phyloP scores from a whole-genome alignment of 169 alveolate genomes.

The Eimeria falciformis region DNA sequence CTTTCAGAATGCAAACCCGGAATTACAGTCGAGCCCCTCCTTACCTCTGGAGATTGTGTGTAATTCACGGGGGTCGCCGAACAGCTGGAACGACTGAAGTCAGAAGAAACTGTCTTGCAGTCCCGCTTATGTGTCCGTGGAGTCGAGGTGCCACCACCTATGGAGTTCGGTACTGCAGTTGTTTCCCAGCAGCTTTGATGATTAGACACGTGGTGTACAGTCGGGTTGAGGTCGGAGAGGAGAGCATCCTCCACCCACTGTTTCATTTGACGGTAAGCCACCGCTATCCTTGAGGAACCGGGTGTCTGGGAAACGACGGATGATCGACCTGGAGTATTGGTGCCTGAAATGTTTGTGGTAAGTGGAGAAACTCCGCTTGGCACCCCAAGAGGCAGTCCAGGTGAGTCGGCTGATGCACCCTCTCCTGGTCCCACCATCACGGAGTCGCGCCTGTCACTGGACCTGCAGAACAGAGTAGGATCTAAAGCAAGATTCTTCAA shows the following conservation, averaged over 20 bases:
- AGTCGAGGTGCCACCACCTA: background rate
- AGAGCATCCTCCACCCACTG: conserved; percentile 51
- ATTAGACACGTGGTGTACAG: conserved; percentile 24
- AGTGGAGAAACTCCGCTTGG: background rate
- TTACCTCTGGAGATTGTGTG: background rate
- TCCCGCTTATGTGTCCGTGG: conserved; percentile 1
- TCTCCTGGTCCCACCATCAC: conserved; percentile 4
- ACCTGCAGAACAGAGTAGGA: background rate
- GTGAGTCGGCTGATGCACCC: background rate
- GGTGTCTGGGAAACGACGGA: conserved; percentile 18
- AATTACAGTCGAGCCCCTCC: background rate
- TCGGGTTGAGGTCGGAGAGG: conserved; percentile 34
- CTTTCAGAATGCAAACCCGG: conserved; percentile 9
- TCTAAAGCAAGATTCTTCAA: background rate
- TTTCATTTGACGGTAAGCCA: conserved; percentile 33
- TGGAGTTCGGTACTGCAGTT: background rate
- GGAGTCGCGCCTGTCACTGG: background rate
- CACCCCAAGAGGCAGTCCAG: conserved; percentile 15
- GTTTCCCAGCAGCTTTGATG: background rate
- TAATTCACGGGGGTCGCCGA: conserved; percentile 37
- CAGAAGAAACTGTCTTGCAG: conserved; percentile 13
- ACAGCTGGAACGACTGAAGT: conserved; percentile 30
- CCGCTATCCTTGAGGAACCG: conserved; percentile 28
- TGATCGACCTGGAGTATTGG: background rate
- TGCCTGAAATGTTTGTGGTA: background rate